phyloP scores from a whole-genome alignment of 1,139 yeast species.

The Taiozyma onychis region DNA sequence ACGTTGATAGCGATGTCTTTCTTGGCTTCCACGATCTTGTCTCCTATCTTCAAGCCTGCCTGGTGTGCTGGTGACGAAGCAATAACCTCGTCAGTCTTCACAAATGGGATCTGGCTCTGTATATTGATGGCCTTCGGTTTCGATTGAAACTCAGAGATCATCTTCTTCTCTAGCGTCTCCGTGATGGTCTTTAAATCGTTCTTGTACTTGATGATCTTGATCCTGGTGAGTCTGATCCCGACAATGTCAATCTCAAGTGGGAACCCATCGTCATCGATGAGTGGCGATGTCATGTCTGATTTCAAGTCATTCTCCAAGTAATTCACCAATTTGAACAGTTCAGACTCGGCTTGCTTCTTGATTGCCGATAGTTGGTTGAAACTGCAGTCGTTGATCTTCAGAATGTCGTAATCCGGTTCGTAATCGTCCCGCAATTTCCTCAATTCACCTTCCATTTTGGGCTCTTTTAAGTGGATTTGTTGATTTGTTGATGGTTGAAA shows the following conservation, averaged over 20 bases:
- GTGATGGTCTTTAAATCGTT: constrained; percentile 60
- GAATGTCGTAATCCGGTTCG: not conserved
- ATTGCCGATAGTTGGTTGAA: constrained; percentile 1
- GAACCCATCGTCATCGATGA: constrained; percentile 70
- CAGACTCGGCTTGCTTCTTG: constrained; percentile 17
- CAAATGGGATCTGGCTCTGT: constrained; percentile 44
- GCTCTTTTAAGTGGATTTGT: not conserved
- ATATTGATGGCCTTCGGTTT: not conserved
- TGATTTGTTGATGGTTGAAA: not conserved
- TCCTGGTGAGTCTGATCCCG: constrained; percentile 54
- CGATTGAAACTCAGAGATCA: constrained; percentile 37
- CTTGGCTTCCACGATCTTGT: constrained; percentile 49
- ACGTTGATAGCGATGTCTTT: constrained; percentile 33
- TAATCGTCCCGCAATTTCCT: not conserved
- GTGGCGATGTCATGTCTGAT: constrained; percentile 50
- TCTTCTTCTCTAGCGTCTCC: constrained; percentile 39
- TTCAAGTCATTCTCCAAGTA: constrained; percentile 8
- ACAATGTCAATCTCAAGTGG: constrained; percentile 79
- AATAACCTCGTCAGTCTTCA: constrained; percentile 43
- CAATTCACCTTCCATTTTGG: not conserved
- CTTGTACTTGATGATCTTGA: constrained; percentile 56
- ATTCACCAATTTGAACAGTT: constrained; percentile 9
- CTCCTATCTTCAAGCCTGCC: constrained; percentile 37
- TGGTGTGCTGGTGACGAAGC: constrained; percentile 41
- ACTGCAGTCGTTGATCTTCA: not conserved